These are phyloP conservation scores for Pseudocohnilembus persalinus DNA, from an alignment of 169 alveolate species.

Conservation along the genomic window DNA sequence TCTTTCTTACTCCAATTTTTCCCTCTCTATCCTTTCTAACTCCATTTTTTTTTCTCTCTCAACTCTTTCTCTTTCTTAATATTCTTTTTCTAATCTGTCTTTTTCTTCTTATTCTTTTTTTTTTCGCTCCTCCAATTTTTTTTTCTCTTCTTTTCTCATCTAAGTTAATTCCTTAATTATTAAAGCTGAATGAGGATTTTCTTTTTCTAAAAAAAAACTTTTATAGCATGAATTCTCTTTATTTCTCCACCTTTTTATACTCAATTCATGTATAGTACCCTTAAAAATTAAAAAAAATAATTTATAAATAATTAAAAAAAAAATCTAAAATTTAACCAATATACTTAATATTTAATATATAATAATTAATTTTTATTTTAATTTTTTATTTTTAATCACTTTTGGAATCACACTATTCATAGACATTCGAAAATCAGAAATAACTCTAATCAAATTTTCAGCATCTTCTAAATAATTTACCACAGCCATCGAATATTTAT, in stretches of 20 bases:
- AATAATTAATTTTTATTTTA: no score
- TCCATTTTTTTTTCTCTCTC: slow-evolving; percentile 4
- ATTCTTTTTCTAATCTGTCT: slow-evolving; percentile 6
- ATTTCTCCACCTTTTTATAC: background rate
- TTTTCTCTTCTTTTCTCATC: slow-evolving; percentile 10
- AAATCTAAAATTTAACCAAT: no score
- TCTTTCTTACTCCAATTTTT: slow-evolving; percentile 5
- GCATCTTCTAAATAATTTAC: background rate
- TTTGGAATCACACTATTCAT: no score
- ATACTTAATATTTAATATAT: no score
- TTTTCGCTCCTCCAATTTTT: no score
- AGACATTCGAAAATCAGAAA: no score
- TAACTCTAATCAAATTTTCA: background rate
- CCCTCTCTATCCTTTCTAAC: background rate
- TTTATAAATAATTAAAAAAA: no score
- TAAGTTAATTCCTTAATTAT: background rate
- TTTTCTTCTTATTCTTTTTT: slow-evolving; percentile 3
- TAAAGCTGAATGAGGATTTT: background rate
- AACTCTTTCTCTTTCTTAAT: background rate
- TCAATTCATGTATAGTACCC: background rate
- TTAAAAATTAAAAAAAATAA: no score
- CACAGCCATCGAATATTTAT: background rate
- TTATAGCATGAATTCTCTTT: background rate
- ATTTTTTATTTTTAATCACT: no score
- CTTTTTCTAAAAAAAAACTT: background rate